Evolutionary conservation across 202 grass and related monocot species (phyloP).

Genomic region (Setaria viridis): DNA sequence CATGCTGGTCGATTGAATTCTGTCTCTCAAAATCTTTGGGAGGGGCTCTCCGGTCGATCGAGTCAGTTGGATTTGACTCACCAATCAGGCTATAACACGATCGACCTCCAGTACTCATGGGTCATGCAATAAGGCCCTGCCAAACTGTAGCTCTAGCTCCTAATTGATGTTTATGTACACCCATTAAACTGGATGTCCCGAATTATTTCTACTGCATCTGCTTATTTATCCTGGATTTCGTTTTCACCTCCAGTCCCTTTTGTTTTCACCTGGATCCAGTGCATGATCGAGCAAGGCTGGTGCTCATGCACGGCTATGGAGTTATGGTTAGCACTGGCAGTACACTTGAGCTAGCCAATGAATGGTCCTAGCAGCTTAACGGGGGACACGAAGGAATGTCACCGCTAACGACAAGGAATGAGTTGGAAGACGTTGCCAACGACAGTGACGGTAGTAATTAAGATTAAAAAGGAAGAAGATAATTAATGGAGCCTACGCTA

Average conservation of each 20-base stretch:
- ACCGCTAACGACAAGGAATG: neutral
- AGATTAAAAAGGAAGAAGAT: neutral
- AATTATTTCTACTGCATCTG: neutral
- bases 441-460: neutral
- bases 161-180: neutral
- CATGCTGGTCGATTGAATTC: neutral
- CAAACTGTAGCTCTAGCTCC: too few species aligned
- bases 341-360: too few species aligned
- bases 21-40: neutral
- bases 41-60: neutral
- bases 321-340: too few species aligned
- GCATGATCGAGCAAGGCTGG: too few species aligned
- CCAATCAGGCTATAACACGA: too few species aligned
- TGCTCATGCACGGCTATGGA: too few species aligned
- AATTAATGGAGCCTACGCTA: neutral
- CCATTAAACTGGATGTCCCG: neutral
- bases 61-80: neutral
- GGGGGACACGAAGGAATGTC: slow-evolving; percentile 1
- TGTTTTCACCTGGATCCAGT: too few species aligned
- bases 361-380: too few species aligned
- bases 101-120: too few species aligned
- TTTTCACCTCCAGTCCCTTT: too few species aligned
- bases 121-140: too few species aligned
- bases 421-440: neutral
- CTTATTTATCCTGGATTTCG: too few species aligned